Evolutionary conservation across 768 basidiomycete species (phyloP).

Genomic region (Pholiota conissans): DNA sequence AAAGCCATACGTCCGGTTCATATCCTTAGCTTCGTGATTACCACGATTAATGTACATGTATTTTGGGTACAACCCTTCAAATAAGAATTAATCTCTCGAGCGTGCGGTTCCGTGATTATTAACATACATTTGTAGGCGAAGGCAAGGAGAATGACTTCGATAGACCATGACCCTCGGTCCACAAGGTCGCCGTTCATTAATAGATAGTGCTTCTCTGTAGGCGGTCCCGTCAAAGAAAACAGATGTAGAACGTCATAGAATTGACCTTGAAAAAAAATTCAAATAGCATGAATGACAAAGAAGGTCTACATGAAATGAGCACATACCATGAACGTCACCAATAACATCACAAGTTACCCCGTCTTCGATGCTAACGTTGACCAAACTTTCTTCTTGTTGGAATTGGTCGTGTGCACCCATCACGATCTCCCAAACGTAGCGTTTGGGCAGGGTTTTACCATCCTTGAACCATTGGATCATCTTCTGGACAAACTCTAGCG

Average conservation of each 20-base stretch:
- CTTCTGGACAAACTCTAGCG: slow-evolving; percentile 70
- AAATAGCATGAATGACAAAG: background rate
- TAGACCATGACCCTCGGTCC: slow-evolving; percentile 94
- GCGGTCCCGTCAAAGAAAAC: slow-evolving; percentile 81
- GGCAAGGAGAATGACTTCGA: slow-evolving; percentile 89
- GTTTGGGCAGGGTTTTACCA: slow-evolving; percentile 86
- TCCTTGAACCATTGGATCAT: slow-evolving; percentile 95
- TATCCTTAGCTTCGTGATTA: slow-evolving; percentile 96
- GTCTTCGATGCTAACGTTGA: slow-evolving; percentile 71
- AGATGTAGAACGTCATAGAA: slow-evolving; percentile 93
- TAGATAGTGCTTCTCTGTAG: slow-evolving; percentile 80
- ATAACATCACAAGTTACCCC: slow-evolving; percentile 90
- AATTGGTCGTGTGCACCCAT: slow-evolving; percentile 81
- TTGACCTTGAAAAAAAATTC: slow-evolving; percentile 66
- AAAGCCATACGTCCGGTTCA: slow-evolving; percentile 94
- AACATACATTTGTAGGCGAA: slow-evolving; percentile 92
- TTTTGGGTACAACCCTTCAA: slow-evolving; percentile 86
- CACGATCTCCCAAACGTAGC: slow-evolving; percentile 95
- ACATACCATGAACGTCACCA: slow-evolving; percentile 90
- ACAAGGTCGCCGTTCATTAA: slow-evolving; percentile 97
- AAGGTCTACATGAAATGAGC: background rate
- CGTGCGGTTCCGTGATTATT: background rate
- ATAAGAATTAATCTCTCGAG: background rate
- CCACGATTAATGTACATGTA: slow-evolving; percentile 93
- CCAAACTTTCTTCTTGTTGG: slow-evolving; percentile 76